Evolutionary conservation across 2,329 filamentous ascomycete species (phyloP), one percentile per base, ranked within the genome.

Genomic region (Ceratocystis alfenasii): DNA sequence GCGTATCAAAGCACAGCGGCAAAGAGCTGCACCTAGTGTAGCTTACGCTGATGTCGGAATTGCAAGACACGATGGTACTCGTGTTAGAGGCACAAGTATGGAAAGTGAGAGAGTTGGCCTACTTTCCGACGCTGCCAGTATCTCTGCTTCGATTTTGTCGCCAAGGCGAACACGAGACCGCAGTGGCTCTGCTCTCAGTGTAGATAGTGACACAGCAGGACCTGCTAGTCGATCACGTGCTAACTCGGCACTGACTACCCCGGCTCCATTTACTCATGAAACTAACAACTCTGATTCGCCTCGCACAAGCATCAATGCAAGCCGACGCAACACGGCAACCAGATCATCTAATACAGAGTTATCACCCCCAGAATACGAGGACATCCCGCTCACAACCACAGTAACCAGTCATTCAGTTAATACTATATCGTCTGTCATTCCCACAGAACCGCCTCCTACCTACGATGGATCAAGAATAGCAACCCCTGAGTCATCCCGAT

Each of bases 11-110:
- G 79, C 81, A 15, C 79, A 79, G 68, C 80, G 88, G 20, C 59
- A 87, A 66, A 80, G 87, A 30, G 81, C 87, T 17, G 85, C 90
- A 2, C 89, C 87, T 57, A 87, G 85, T 66, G 89, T 94, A 20
- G 85, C 85, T 55, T 94, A 94, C 70, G 87, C 82, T 8, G 87
- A 89, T 53, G 74, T 94, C 3, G 89, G 89, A 44, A 82, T 92
- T 15, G 88, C 87, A 0, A 80, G 87, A 57, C 88, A 89, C 71
- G 89, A 94, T 70, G 89, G 89, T 62, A 89, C 87, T 0, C 79
- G 89, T 59, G 75, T 94, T 33, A 81, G 89, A 36, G 87, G 87
- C 45, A 87, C 86, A 71, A 91, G 87, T 69, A 80, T 79, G 20
- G 88, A 91, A 70, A 89, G 86, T 71, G 88, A 93, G 72, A 79